These are phyloP conservation scores for Setomelanomma holmii DNA, from an alignment of 2,329 filamentous ascomycete species.

Conservation along the genomic window DNA sequence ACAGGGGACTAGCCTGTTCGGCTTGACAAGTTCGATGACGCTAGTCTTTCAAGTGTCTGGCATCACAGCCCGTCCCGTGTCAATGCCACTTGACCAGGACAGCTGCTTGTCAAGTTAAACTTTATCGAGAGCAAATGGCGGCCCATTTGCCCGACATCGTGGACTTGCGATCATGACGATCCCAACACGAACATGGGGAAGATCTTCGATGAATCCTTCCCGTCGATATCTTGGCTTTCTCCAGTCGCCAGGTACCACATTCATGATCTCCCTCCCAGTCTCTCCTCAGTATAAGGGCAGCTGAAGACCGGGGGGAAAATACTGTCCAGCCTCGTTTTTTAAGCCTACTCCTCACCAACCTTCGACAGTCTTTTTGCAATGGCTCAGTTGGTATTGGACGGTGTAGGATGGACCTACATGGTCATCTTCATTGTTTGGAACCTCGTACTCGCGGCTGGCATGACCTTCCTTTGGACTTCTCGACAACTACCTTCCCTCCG, in stretches of 20 bases:
- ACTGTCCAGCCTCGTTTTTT: background rate
- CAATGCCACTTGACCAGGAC: background rate
- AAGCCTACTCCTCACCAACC: background rate
- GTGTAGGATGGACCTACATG: constrained; percentile 28
- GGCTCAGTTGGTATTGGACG: constrained; percentile 19
- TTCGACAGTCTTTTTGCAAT: constrained; percentile 10
- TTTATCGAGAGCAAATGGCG: background rate
- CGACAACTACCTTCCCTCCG: constrained; percentile 39
- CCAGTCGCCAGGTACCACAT: background rate
- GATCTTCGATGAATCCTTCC: background rate
- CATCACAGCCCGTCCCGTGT: background rate
- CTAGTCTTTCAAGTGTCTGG: background rate
- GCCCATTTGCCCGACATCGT: background rate
- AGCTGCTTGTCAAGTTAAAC: background rate
- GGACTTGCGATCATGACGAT: background rate
- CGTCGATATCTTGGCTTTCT: background rate
- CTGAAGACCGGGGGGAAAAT: background rate
- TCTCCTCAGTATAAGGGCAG: background rate
- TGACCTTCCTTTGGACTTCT: constrained; percentile 31
- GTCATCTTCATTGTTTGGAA: constrained; percentile 28
- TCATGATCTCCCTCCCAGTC: background rate
- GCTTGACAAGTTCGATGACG: background rate
- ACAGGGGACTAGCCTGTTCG: background rate
- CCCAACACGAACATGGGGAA: background rate
- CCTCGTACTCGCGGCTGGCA: constrained; percentile 13